Evolutionary conservation across 352 stramenopile species (phyloP), one percentile per base, ranked within the genome.

Genomic region (Phytophthora uliginosa): DNA sequence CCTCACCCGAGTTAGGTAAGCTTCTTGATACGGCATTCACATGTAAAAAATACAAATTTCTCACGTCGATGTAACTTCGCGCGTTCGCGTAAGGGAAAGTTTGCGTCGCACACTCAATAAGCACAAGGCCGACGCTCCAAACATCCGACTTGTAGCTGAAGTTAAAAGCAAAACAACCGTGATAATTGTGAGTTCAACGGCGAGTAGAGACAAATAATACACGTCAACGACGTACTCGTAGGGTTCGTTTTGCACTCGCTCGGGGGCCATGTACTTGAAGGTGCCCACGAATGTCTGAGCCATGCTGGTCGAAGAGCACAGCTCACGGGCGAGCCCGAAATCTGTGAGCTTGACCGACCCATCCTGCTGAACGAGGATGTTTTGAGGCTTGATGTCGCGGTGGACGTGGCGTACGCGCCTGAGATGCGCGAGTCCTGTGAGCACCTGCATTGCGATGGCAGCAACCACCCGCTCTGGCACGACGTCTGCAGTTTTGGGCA

Each of bases 351-450:
- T 98, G 34, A 97, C 83, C 12, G 66, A 74, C n/a, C 86, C 91
- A 20, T 89, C 62, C 33, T 78, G 56, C 63, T 97, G 93, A 52
- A 98, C 77, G 18, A 99, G 81, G 34, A 99, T 88, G 77, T 99
- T 99, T 42, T 92, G 92, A 17, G 94, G 94, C 64, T 99, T 99
- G 64, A 99, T 88, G 63, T 99, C 95, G 40, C 95, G 91, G 62
- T 99, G 95, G 61, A 98, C 99, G 51, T 94, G 86, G 34, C 88
- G 82, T 33, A 81, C 71, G 1, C 78, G 69, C 68, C 91, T 88
- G 66, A 94, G 82, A 40, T 92, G 80, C 12, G 66, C 66, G 10
- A 94, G 75, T n/a, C 86, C 86, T 9, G 63, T 77, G 31, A 94
- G 71, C 40, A 92, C 80, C 47, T 92, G 85, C 64, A 81, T 88